Conservation (phyloP, 305 asterid genomes). For the Withania somnifera region DNA sequence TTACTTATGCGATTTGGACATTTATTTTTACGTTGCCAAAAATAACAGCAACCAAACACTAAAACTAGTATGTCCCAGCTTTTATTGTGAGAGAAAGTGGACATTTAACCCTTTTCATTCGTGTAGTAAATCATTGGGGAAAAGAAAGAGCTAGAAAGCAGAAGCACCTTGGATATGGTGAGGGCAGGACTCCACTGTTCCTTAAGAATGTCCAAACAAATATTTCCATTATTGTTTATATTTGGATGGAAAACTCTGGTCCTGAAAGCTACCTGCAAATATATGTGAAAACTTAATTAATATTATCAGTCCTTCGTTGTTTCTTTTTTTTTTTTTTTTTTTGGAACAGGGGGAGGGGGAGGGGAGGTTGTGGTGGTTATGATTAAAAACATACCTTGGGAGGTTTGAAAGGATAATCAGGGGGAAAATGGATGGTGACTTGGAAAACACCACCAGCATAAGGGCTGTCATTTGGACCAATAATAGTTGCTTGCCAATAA, state of each 20-base stretch:
- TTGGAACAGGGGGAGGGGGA: no score
- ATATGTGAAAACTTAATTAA: not conserved
- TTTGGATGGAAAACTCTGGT: conserved; percentile 89
- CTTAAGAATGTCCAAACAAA: conserved; percentile 80
- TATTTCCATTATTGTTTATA: conserved; percentile 75
- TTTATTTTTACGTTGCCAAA: not conserved
- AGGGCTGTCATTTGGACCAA: conserved; percentile 86
- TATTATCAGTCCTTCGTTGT: not conserved
- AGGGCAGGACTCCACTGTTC: conserved; percentile 99
- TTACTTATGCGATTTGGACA: not conserved
- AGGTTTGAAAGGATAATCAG: conserved; percentile 85
- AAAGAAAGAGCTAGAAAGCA: not conserved
- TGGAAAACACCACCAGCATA: conserved; percentile 85
- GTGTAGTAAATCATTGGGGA: not conserved
- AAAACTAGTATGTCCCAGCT: no score
- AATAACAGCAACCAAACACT: not conserved
- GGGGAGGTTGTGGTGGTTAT: not conserved
- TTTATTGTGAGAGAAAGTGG: not conserved
- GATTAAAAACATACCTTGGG: conserved; percentile 50
- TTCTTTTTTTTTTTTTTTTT: not conserved
- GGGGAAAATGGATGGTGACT: conserved; percentile 78
- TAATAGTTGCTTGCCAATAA: conserved; percentile 92
- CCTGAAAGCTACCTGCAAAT: conserved; percentile 72
- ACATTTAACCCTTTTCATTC: not conserved
- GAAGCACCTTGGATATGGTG: conserved; percentile 72